These are phyloP conservation scores for Chrysanthemum lavandulifolium DNA, from an alignment of 129 eudicot genomes.

Conservation along the genomic window DNA sequence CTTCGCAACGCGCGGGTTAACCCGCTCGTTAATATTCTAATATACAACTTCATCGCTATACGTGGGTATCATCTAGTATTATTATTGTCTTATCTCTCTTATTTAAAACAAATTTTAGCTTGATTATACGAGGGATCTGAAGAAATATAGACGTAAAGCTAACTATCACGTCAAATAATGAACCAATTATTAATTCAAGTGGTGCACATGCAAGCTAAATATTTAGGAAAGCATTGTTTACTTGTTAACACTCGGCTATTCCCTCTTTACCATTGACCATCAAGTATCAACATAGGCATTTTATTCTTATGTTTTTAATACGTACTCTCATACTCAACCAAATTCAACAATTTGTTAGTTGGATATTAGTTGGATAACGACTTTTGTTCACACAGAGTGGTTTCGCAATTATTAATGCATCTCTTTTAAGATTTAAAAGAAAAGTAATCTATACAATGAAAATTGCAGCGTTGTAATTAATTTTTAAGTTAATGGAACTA, in stretches of 20 bases:
- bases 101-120: neutral
- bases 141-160: neutral
- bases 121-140: neutral
- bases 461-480: too few species aligned
- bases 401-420: too few species aligned
- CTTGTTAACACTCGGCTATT: neutral
- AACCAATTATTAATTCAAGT: neutral
- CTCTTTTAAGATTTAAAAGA: too few species aligned
- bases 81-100: too few species aligned
- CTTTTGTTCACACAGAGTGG: too few species aligned
- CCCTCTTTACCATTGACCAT: neutral
- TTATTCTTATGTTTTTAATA: neutral
- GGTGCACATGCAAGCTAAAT: conserved; percentile 7
- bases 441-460: too few species aligned
- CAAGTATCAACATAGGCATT: neutral
- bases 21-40: too few species aligned
- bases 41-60: too few species aligned
- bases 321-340: neutral
- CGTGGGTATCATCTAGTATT: too few species aligned
- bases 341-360: neutral
- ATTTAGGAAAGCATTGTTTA: neutral
- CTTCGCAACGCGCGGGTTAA: too few species aligned
- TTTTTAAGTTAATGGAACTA: too few species aligned
- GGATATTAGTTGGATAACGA: too few species aligned
- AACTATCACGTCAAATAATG: conserved; percentile 10